A percentile compares a stretch with the other conserved stretches of the same genome.
Evolutionary conservation across 1,139 yeast genomes (phyloP).

Genomic region (Nematodospora anomalae): DNA sequence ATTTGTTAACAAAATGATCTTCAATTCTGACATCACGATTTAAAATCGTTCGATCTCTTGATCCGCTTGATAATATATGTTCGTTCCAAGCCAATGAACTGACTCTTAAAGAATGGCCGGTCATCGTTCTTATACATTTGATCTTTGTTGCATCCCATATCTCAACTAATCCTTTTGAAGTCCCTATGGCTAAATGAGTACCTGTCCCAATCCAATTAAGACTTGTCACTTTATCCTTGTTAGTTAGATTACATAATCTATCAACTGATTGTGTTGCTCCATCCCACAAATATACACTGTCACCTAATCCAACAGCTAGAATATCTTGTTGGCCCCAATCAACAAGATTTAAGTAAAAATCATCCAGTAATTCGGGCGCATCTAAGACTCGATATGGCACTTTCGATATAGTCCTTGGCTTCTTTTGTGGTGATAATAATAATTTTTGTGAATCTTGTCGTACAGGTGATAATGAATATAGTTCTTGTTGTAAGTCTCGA

Average conservation of each 20-base stretch:
- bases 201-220: slow-evolving; percentile 94
- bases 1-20: slow-evolving; percentile 71
- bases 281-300: slow-evolving; percentile 88
- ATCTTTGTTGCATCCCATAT: slow-evolving; percentile 93
- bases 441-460: slow-evolving; percentile 83
- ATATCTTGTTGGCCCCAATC: slow-evolving; percentile 96
- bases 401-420: slow-evolving; percentile 72
- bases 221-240: slow-evolving; percentile 72
- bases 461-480: slow-evolving; percentile 83
- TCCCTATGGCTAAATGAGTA: slow-evolving; percentile 91
- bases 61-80: slow-evolving; percentile 83
- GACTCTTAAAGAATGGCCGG: slow-evolving; percentile 85
- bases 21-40: slow-evolving; percentile 92
- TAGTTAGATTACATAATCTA: slow-evolving; percentile 69
- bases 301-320: slow-evolving; percentile 87
- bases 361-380: slow-evolving; percentile 95
- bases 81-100: slow-evolving; percentile 94
- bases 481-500: slow-evolving; percentile 64
- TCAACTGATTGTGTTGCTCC: slow-evolving; percentile 84
- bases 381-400: slow-evolving; percentile 92
- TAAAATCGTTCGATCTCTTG: slow-evolving; percentile 78
- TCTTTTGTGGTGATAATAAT: slow-evolving; percentile 78
- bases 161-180: slow-evolving; percentile 82
- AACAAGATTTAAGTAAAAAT: slow-evolving; percentile 84
- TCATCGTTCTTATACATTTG: slow-evolving; percentile 84